phyloP scores from a whole-genome alignment of 331 rosid species.

The Saraca asoca region DNA sequence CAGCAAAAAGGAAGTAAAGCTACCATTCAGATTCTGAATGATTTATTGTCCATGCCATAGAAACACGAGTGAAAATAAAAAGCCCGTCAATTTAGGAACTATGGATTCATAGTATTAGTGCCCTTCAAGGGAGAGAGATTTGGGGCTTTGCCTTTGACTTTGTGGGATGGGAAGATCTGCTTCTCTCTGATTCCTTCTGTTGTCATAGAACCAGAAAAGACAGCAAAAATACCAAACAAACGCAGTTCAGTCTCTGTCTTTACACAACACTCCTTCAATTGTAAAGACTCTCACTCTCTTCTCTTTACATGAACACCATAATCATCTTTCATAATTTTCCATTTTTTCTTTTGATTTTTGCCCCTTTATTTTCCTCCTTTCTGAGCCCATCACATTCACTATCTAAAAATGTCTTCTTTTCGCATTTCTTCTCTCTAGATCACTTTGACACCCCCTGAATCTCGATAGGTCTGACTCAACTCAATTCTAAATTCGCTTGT shows the following conservation, averaged over 20 bases:
- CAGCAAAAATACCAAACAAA: background rate
- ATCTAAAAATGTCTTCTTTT: background rate
- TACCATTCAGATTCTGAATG: slow-evolving; percentile 6
- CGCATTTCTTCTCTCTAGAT: background rate
- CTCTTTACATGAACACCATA: too few species aligned
- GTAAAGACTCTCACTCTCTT: too few species aligned
- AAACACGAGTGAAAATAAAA: slow-evolving; percentile 5
- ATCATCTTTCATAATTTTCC: background rate
- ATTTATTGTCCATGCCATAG: slow-evolving; percentile 26
- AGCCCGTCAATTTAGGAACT: background rate
- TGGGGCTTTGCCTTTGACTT: slow-evolving; percentile 58
- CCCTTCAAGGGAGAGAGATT: slow-evolving; percentile 1
- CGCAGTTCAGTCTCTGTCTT: background rate
- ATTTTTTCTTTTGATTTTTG: too few species aligned
- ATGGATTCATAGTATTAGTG: background rate
- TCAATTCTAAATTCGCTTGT: background rate
- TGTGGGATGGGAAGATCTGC: slow-evolving; percentile 40
- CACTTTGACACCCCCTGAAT: background rate
- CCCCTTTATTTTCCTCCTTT: background rate
- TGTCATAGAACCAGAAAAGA: background rate
- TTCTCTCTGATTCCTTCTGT: background rate
- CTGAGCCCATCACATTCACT: background rate
- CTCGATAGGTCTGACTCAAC: background rate
- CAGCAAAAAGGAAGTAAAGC: slow-evolving; percentile 13
- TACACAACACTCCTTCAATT: too few species aligned